These are phyloP conservation scores for Solanum infundibuliforme DNA, from an alignment of 257 asterid species.

Conservation along the genomic window DNA sequence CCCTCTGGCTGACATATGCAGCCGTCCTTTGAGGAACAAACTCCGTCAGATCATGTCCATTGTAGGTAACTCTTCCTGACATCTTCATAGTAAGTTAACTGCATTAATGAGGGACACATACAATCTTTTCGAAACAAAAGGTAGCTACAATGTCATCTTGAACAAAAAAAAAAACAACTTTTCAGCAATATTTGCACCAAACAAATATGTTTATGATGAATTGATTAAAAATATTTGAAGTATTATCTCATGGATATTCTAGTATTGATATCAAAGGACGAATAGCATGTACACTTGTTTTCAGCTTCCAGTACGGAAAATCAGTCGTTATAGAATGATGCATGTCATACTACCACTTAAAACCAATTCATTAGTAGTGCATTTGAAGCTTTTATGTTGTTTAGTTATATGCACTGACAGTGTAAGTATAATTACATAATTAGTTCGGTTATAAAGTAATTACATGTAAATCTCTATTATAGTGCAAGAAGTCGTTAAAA, in stretches of 20 bases:
- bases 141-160: neutral
- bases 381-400: neutral
- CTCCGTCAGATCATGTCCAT: conserved; percentile 53
- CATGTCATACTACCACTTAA: neutral
- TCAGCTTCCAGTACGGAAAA: neutral
- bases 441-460: neutral
- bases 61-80: conserved; percentile 58
- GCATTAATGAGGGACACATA: conserved; percentile 11
- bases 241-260: neutral
- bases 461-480: neutral
- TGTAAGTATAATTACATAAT: neutral
- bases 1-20: conserved; percentile 63
- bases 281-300: neutral
- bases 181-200: neutral
- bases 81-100: conserved; percentile 41
- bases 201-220: neutral
- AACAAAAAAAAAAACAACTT: neutral
- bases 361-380: neutral
- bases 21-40: conserved; percentile 68
- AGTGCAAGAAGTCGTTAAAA: neutral
- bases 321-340: neutral
- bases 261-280: neutral
- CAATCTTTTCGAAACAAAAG: neutral
- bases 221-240: neutral
- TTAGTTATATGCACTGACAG: neutral